Conservation (phyloP, 495 filamentous ascomycete species). For the Neurospora sp. region DNA sequence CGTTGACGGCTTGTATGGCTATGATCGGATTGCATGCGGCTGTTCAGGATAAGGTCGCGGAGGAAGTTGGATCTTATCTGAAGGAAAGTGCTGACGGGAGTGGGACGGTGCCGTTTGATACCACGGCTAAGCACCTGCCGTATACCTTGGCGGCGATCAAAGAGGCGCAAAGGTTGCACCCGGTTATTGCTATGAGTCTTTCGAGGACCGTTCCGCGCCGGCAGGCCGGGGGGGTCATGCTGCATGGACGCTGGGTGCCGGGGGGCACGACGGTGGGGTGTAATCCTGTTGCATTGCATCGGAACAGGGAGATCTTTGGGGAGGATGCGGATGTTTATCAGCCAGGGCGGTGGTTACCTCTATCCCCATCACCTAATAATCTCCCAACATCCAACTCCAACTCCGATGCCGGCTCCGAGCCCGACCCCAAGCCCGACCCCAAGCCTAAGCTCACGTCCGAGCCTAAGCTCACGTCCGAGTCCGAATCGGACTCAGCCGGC, state of each 20-base stretch:
- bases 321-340: conserved; percentile 39
- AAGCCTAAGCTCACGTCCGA: not conserved
- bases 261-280: conserved; percentile 48
- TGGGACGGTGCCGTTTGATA: not conserved
- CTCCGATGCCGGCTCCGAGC: not conserved
- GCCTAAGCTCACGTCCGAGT: not conserved
- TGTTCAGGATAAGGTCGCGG: too few species aligned
- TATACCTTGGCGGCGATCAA: conserved; percentile 55
- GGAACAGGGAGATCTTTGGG: conserved; percentile 45
- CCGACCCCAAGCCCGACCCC: too few species aligned
- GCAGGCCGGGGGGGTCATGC: conserved; percentile 9
- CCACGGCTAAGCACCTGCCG: conserved; percentile 14
- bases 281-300: conserved; percentile 50
- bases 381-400: not conserved
- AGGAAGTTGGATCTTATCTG: conserved; percentile 17
- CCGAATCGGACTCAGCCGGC: not conserved
- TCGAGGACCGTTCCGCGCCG: conserved; percentile 39
- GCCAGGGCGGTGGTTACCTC: conserved; percentile 52
- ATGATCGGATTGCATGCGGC: too few species aligned
- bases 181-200: conserved; percentile 46
- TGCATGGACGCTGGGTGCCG: conserved; percentile 43
- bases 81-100: too few species aligned
- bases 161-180: conserved; percentile 52
- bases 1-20: conserved; percentile 26
- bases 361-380: too few species aligned